A percentile compares a stretch with the other conserved stretches of the same genome.
Conservation (phyloP, 257 asterid genomes). For the Ehretia macrophylla region DNA sequence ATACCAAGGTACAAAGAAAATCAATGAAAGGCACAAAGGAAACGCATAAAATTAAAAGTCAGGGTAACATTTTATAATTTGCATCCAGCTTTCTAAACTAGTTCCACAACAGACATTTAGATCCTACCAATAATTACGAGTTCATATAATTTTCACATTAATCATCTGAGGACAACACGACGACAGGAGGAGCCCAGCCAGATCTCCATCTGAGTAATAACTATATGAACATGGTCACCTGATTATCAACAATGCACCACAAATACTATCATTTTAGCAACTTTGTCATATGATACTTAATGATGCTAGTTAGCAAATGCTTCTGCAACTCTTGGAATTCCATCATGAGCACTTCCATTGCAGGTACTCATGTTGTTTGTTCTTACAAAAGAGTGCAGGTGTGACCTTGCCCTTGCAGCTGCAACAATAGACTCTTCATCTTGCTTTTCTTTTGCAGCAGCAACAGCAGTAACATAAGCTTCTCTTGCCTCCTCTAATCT, state of each 20-base stretch:
- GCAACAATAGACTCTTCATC: conserved; percentile 73
- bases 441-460: conserved; percentile 64
- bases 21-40: neutral
- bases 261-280: neutral
- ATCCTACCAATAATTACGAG: neutral
- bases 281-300: neutral
- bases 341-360: conserved; percentile 1
- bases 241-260: conserved; percentile 13
- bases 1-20: too few species aligned
- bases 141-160: too few species aligned
- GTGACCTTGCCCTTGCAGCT: conserved; percentile 70
- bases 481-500: conserved; percentile 70
- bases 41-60: too few species aligned
- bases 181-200: too few species aligned
- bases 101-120: neutral
- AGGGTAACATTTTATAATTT: neutral
- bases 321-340: neutral
- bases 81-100: neutral
- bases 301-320: neutral
- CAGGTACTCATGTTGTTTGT: conserved; percentile 8
- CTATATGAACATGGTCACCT: conserved; percentile 1
- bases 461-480: conserved; percentile 67
- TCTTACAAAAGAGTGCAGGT: conserved; percentile 56
- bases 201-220: neutral
- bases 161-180: neutral